Evolutionary conservation across 2,329 filamentous ascomycete species (phyloP), one percentile per base, ranked within the genome.

Genomic region (Thielaviopsis euricoi): DNA sequence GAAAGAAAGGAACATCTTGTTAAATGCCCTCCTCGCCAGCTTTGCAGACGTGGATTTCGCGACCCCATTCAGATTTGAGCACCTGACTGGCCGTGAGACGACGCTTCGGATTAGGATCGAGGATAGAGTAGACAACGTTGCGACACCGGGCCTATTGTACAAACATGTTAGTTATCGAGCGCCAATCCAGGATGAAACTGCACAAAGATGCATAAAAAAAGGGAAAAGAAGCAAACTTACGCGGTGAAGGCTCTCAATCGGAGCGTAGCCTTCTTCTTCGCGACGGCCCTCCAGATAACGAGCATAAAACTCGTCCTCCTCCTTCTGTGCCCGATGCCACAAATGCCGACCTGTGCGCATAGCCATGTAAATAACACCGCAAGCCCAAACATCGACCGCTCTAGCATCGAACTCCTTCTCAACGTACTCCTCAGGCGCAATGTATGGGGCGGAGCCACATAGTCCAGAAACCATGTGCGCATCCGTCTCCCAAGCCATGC

Each of bases 401-500:
- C 93, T 81, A 29, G 93, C 93, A 67, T 98, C 93, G 64, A 98
- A 98, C 68, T 98, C 93, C 69, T 85, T 89, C 67, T 95, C 90
- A 1, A 84, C 81, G 66, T 98, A 98, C 70, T 98, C 93, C 69
- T 98, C 93, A 0, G 93, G 93, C 1, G 93, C 88, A 64, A 98
- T 98, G 68, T 98, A 98, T 0, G 93, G 93, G 22, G 91, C 93
- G 15, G 90, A 96, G 48, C 93, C 93, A 70, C 93, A 98, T 13
- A 98, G 82, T 50, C 93, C 93, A 48, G 89, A 91, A 3, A 95
- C 95, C 90, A 97, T 96, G 71, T 97, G 93, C 21, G 93, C 86
- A 70, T 97, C 90, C 57, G 89, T 93, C 71, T 98, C 93, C 93
- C 93, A 98, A 1, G 93, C 93, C 91, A 97, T 97, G 58, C 93